Evolutionary conservation across 257 asterid genomes (phyloP), one percentile per base, ranked within the genome.

Genomic region (Ehretia macrophylla): DNA sequence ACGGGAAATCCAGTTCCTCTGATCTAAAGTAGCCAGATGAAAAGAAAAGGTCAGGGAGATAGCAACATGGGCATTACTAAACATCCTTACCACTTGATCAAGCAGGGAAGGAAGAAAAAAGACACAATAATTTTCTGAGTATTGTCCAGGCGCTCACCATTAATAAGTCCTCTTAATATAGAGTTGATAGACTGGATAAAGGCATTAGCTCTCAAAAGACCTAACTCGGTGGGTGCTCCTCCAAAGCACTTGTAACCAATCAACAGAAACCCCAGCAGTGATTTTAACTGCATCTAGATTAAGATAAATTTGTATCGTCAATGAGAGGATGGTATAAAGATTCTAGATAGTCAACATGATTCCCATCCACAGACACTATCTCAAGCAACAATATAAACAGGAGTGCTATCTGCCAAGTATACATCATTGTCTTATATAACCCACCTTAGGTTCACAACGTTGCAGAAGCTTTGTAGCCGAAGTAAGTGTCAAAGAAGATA

Each of bases 161-260:
- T 27, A 52, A 67, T 51, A 59, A 70, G 72, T 66, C 61, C 75
- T 76, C 66, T 77, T 57, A 81, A 37, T 46, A 75, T 68, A 60
- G 94, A 79, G 75, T 64, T 70, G 74, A 86, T 60, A 32, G 88
- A 72, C 81, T 65, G 85, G 72, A 79, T 71, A 72, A 83, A 86
- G 70, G 77, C 82, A 64, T 68, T 80, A 50, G 77, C 75, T 72
- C 72, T 83, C 40, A 84, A 70, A 74, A 88, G 86, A 68, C 73
- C 62, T 54, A 61, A 64, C 67, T 88, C 96, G 16, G 81, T 80
- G 70, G 95, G 80, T 70, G 94, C 83, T 68, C 77, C 79, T 72
- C 90, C 94, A 60, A 83, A 69, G 77, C 82, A 83, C 82, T 88
- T 89, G 91, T 78, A 88, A 48, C 96, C 95, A 74, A 85, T 73